These are phyloP conservation scores for Ceriops zippeliana DNA, from an alignment of 345 rosid genomes.

Conservation along the genomic window DNA sequence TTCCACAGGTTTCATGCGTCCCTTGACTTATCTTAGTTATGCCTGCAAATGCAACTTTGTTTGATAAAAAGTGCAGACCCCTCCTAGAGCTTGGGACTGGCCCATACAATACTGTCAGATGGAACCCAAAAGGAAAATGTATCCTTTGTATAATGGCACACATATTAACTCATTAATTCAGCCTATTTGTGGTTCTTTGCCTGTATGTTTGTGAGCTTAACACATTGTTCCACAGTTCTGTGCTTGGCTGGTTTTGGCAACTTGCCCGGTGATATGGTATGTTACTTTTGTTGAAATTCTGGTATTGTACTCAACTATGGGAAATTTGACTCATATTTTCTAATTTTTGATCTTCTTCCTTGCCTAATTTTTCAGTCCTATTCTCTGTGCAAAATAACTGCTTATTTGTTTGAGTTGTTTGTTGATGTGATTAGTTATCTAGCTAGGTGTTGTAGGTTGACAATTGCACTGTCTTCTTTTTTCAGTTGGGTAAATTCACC, in stretches of 20 bases:
- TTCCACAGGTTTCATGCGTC: slow-evolving; percentile 12
- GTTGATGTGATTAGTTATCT: too few species aligned
- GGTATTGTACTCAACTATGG: not conserved
- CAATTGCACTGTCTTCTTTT: too few species aligned
- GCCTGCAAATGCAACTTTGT: slow-evolving; percentile 87
- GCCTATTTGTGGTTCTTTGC: not conserved
- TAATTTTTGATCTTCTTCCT: not conserved
- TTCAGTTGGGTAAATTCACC: too few species aligned
- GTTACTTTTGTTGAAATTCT: slow-evolving; percentile 6
- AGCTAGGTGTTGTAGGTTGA: too few species aligned
- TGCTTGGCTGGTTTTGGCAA: slow-evolving; percentile 98
- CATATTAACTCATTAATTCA: not conserved
- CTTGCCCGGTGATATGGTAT: slow-evolving; percentile 97
- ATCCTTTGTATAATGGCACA: slow-evolving; percentile 35
- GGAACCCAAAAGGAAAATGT: slow-evolving; percentile 95
- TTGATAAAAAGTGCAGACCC: slow-evolving; percentile 84
- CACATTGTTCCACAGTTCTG: slow-evolving; percentile 46
- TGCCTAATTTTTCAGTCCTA: not conserved
- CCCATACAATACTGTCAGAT: slow-evolving; percentile 83
- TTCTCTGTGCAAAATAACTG: not conserved
- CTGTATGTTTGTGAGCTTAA: slow-evolving; percentile 35
- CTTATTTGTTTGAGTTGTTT: too few species aligned
- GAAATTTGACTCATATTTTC: not conserved
- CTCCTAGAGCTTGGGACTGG: slow-evolving; percentile 81
- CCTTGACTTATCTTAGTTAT: slow-evolving; percentile 72